Evolutionary conservation across 129 eudicot species (phyloP).

Genomic region (carrot (Daucus carota)): DH1_v3.0 NC_030384.2:44477001-44477500

Average conservation of each 20-base stretch:
- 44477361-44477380: no score
- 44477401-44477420: no score
- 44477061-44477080: neutral
- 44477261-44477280: slow-evolving; percentile 1
- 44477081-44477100: slow-evolving; percentile 27
- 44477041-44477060: neutral
- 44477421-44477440: no score
- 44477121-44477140: slow-evolving; percentile 20
- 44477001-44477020: slow-evolving; percentile 5
- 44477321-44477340: no score
- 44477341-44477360: no score
- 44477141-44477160: slow-evolving; percentile 10
- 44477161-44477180: slow-evolving; percentile 31
- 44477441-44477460: no score
- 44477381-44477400: no score
- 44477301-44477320: no score
- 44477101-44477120: slow-evolving; percentile 19
- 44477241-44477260: neutral
- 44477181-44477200: slow-evolving; percentile 40
- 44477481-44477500: no score
- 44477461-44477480: no score
- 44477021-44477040: neutral
- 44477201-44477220: slow-evolving; percentile 32
- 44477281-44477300: neutral
- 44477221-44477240: slow-evolving; percentile 8